Conservation (phyloP, 495 filamentous ascomycete species). For the Usnea hakonensis region DNA sequence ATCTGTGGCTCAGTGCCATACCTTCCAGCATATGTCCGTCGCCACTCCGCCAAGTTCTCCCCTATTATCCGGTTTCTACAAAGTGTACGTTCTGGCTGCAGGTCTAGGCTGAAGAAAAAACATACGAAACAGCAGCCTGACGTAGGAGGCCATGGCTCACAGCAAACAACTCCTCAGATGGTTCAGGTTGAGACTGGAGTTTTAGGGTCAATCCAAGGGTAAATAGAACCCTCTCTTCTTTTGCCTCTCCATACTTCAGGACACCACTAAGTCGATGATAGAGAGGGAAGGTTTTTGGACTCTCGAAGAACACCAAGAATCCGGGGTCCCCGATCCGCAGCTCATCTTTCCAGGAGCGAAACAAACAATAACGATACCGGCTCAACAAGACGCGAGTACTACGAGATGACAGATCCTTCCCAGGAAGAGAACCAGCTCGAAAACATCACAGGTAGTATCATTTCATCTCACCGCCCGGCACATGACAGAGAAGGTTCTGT, state of each 20-base stretch:
- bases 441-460: background rate
- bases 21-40: background rate
- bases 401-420: background rate
- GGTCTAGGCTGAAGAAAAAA: background rate
- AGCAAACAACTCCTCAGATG: background rate
- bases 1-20: slow-evolving; percentile 6
- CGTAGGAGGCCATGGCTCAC: background rate
- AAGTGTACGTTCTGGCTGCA: background rate
- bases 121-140: background rate
- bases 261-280: background rate
- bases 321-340: background rate
- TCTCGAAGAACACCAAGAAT: background rate
- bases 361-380: background rate
- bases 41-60: background rate
- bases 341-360: background rate
- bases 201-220: slow-evolving; percentile 2
- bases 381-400: slow-evolving; percentile 7
- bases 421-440: background rate
- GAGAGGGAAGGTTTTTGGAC: slow-evolving; percentile 3
- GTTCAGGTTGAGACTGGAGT: background rate
- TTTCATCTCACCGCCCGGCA: background rate
- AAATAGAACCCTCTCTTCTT: background rate
- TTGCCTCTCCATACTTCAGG: background rate
- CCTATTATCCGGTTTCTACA: background rate
- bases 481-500: background rate